These are phyloP conservation scores for Solanum sejunctum DNA, from an alignment of 257 asterid species.

Conservation along the genomic window DNA sequence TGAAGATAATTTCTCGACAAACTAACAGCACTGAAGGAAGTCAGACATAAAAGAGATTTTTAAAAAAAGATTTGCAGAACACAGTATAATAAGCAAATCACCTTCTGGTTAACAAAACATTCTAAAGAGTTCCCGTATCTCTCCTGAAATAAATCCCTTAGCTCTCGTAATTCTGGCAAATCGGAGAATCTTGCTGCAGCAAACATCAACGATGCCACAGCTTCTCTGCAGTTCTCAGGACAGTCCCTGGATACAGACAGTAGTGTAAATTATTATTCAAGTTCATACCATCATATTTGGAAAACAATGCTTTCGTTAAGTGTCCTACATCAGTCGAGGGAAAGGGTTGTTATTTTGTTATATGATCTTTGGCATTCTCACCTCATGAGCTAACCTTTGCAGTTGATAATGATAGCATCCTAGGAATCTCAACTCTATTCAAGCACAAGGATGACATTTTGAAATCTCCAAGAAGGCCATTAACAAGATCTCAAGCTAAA, in stretches of 20 bases:
- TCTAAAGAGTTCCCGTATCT: constrained; percentile 65
- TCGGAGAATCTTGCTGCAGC: constrained; percentile 99
- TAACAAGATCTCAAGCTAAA: background rate
- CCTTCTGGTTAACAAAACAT: constrained; percentile 73
- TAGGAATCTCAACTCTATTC: background rate
- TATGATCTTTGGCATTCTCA: background rate
- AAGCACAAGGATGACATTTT: background rate
- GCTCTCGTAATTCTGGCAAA: constrained; percentile 89
- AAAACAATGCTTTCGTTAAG: background rate
- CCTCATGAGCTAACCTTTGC: background rate
- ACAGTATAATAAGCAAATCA: constrained; percentile 11
- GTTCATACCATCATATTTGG: background rate
- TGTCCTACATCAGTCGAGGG: background rate
- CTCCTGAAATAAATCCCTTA: constrained; percentile 69
- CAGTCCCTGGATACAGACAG: constrained; percentile 53
- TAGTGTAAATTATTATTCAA: background rate
- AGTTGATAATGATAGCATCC: background rate
- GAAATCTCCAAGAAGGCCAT: background rate
- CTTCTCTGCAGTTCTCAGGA: constrained; percentile 92
- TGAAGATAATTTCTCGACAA: constrained; percentile 67
- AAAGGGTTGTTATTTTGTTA: background rate
- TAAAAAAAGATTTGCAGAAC: background rate
- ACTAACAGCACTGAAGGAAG: constrained; percentile 36
- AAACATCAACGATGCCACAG: constrained; percentile 76
- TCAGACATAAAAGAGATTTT: constrained; percentile 9